Percentiles rank a stretch among this genome's conserved stretches.
These are phyloP conservation scores for Paracorniculantispora psalliotae DNA, from an alignment of 2,329 filamentous ascomycete genomes.

Conservation along the genomic window DNA sequence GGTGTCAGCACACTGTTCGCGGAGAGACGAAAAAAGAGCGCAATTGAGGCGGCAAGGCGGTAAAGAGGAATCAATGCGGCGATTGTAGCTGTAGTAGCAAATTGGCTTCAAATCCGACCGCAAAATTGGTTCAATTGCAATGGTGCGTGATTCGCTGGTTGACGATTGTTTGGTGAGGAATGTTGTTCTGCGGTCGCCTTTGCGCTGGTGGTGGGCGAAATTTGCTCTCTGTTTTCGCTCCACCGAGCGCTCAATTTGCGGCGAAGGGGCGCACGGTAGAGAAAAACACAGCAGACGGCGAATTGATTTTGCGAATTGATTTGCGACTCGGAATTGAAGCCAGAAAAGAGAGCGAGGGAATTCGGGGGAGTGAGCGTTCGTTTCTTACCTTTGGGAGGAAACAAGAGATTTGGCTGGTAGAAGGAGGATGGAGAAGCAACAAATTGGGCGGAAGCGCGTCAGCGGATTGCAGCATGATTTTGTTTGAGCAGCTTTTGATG, in stretches of 20 bases:
- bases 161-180: neutral
- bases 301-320: neutral
- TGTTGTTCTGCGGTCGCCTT: neutral
- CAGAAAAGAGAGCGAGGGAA: neutral
- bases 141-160: neutral
- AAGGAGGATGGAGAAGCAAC: slow-evolving; percentile 18
- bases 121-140: neutral
- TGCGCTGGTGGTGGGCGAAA: neutral
- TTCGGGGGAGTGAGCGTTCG: neutral
- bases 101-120: neutral
- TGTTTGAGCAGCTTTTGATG: slow-evolving; percentile 19
- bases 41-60: neutral
- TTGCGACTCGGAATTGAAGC: neutral
- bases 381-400: slow-evolving; percentile 14
- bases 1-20: neutral
- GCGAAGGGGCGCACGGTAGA: no score
- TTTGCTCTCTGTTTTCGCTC: slow-evolving; percentile 5
- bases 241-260: neutral
- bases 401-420: slow-evolving; percentile 10
- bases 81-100: neutral
- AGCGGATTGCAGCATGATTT: slow-evolving; percentile 22
- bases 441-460: slow-evolving; percentile 18
- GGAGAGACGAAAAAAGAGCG: neutral
- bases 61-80: neutral
- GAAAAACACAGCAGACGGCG: no score